phyloP scores from a whole-genome alignment of 768 basidiomycete species.

The Trametes elegans region DNA sequence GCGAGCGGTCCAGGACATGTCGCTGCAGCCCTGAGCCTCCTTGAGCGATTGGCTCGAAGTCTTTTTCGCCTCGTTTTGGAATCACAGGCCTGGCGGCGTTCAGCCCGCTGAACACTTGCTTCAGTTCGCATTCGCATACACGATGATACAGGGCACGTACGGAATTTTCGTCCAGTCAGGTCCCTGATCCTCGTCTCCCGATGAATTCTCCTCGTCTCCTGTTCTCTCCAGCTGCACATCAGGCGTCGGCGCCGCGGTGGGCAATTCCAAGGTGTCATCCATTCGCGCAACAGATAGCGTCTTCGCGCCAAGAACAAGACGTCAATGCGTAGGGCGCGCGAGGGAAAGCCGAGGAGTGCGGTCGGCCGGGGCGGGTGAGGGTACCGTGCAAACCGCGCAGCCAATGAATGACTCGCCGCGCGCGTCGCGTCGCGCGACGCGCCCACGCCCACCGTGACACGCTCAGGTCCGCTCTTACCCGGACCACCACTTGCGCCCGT shows the following conservation, averaged over 20 bases:
- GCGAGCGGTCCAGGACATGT: slow-evolving; percentile 74
- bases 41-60: slow-evolving; percentile 79
- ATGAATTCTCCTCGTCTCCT: slow-evolving; percentile 51
- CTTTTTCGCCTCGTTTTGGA: slow-evolving; percentile 96
- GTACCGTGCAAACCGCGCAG: neutral
- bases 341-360: neutral
- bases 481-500: neutral
- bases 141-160: too few relatives aligned
- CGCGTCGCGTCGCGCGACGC: slow-evolving; percentile 2
- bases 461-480: too few relatives aligned
- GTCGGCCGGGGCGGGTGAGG: slow-evolving; percentile 2
- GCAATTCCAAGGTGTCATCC: slow-evolving; percentile 61
- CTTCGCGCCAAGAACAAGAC: neutral
- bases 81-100: slow-evolving; percentile 61
- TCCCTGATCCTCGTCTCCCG: slow-evolving; percentile 72
- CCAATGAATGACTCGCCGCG: slow-evolving; percentile 11
- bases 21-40: slow-evolving; percentile 74
- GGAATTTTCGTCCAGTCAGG: slow-evolving; percentile 82
- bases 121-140: too few relatives aligned
- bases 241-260: slow-evolving; percentile 33
- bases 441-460: neutral
- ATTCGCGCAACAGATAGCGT: slow-evolving; percentile 31
- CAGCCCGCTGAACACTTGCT: slow-evolving; percentile 11
- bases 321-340: neutral
- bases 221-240: slow-evolving; percentile 32